phyloP scores from a whole-genome alignment of 2,329 filamentous ascomycete species.

The Fusarium nanum region DNA sequence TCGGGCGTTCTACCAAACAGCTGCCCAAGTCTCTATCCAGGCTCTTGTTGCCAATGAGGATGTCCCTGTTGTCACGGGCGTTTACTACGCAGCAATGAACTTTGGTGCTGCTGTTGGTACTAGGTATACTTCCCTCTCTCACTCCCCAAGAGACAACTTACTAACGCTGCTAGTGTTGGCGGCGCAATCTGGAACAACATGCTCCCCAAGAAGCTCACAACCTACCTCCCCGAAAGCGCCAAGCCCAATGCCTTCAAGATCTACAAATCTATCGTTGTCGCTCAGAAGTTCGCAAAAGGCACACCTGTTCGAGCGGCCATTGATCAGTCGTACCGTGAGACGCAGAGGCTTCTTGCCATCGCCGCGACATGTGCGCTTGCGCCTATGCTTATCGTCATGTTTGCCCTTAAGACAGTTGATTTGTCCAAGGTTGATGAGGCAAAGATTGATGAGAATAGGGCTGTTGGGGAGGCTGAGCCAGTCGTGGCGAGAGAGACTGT shows the following conservation, averaged over 20 bases:
- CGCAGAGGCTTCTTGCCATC: conserved; percentile 46
- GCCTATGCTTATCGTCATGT: conserved; percentile 45
- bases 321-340: conserved; percentile 45
- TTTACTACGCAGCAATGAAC: conserved; percentile 53
- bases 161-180: conserved; percentile 45
- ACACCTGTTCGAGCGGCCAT: conserved; percentile 40
- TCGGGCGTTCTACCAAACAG: conserved; percentile 49
- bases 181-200: conserved; percentile 53
- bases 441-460: conserved; percentile 26
- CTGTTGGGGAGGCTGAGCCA: neutral
- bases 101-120: conserved; percentile 49
- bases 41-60: conserved; percentile 50
- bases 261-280: conserved; percentile 48
- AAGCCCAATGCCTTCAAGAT: conserved; percentile 43
- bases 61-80: conserved; percentile 52
- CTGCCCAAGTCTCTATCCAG: conserved; percentile 48
- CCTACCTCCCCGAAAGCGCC: conserved; percentile 38
- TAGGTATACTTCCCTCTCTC: conserved; percentile 8
- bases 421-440: conserved; percentile 33
- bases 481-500: neutral
- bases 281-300: conserved; percentile 42
- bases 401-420: conserved; percentile 43
- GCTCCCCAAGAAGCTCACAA: conserved; percentile 44
- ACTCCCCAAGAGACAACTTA: rapidly evolving
- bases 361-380: conserved; percentile 41